Percentiles rank a stretch among this genome's conserved stretches.
Evolutionary conservation across 1,139 yeast species (phyloP).

Genomic region (Sugiyamaella japonica): DNA sequence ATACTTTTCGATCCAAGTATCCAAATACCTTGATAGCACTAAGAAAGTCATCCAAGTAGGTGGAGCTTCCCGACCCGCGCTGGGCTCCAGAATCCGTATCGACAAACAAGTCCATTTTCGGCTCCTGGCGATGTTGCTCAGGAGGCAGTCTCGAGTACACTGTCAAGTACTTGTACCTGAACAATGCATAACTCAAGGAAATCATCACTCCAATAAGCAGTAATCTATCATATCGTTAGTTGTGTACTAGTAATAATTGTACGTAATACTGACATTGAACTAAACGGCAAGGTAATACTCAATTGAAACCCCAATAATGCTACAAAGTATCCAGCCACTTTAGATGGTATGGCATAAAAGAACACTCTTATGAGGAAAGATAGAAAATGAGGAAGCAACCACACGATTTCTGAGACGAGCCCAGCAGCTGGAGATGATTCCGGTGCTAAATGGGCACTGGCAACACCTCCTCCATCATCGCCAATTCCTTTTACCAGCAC

Average conservation of each 20-base stretch:
- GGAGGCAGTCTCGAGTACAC: slow-evolving; percentile 53
- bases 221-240: slow-evolving; percentile 23
- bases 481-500: neutral
- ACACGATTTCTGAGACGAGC: neutral
- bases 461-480: neutral
- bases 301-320: slow-evolving; percentile 29
- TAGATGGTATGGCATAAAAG: slow-evolving; percentile 24
- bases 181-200: slow-evolving; percentile 41
- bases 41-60: slow-evolving; percentile 83
- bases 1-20: slow-evolving; percentile 83
- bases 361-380: slow-evolving; percentile 22
- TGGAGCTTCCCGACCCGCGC: slow-evolving; percentile 47
- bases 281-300: slow-evolving; percentile 33
- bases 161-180: slow-evolving; percentile 53
- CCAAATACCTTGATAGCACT: slow-evolving; percentile 94
- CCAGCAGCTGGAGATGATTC: slow-evolving; percentile 2
- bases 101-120: slow-evolving; percentile 46
- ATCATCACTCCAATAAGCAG: slow-evolving; percentile 25
- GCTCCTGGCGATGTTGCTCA: slow-evolving; percentile 49
- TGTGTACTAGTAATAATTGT: too few relatives aligned
- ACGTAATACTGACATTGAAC: slow-evolving; percentile 31
- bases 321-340: slow-evolving; percentile 23
- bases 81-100: slow-evolving; percentile 40
- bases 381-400: slow-evolving; percentile 21
- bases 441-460: neutral